These are phyloP conservation scores for Pseudocercospora eumusae DNA, from an alignment of 2,329 filamentous ascomycete species.

Conservation along the genomic window DNA sequence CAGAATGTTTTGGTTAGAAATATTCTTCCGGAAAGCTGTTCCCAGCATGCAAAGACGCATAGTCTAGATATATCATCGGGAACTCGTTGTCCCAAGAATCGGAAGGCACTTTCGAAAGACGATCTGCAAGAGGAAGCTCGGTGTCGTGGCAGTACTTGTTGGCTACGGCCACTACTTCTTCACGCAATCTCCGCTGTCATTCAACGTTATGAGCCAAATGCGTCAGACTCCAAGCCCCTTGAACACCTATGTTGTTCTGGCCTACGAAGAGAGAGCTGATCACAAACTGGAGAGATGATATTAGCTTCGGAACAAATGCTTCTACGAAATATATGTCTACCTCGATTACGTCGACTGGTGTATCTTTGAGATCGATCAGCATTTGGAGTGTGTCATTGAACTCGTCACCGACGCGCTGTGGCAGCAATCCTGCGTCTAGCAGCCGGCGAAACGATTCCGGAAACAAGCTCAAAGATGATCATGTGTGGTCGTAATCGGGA, in stretches of 20 bases:
- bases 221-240: conserved; percentile 55
- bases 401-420: conserved; percentile 39
- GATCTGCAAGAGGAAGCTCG: conserved; percentile 39
- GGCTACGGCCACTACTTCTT: conserved; percentile 53
- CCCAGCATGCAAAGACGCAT: conserved; percentile 55
- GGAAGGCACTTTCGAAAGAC: conserved; percentile 49
- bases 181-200: conserved; percentile 49
- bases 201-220: conserved; percentile 52
- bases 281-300: conserved; percentile 47
- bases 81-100: conserved; percentile 61
- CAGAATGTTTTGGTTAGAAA: conserved; percentile 47
- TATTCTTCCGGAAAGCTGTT: conserved; percentile 55
- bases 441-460: not conserved
- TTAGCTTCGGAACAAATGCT: not conserved
- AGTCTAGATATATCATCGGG: conserved; percentile 54
- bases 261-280: conserved; percentile 58
- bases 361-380: conserved; percentile 54
- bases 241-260: conserved; percentile 57
- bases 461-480: not conserved
- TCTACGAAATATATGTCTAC: not conserved
- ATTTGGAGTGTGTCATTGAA: conserved; percentile 56
- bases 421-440: not conserved
- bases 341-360: conserved; percentile 31
- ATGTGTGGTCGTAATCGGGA: not conserved
- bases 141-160: conserved; percentile 44